Evolutionary conservation across 2,329 filamentous ascomycete species (phyloP).

Genomic region (Tolypocladium nubicola): DNA sequence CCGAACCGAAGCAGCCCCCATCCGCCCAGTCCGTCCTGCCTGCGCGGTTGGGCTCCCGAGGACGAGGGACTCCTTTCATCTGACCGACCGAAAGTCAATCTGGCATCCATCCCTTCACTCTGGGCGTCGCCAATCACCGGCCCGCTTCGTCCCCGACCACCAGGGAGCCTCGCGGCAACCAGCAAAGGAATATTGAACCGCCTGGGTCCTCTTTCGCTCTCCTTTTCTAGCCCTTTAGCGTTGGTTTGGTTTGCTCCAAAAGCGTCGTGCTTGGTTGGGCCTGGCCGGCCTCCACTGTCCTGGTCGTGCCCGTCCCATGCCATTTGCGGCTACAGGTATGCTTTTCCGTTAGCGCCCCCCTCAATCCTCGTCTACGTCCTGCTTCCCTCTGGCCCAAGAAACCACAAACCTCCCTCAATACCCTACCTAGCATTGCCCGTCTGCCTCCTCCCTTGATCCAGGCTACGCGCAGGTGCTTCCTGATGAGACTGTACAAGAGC

Average conservation of each 20-base stretch:
- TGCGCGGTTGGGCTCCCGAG: background rate
- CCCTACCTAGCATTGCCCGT: background rate
- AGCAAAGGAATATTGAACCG: background rate
- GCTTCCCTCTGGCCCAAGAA: background rate
- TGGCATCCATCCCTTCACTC: constrained; percentile 2
- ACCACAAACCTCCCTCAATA: background rate
- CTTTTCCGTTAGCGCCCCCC: constrained; percentile 4
- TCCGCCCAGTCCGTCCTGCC: background rate
- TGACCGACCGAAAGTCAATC: background rate
- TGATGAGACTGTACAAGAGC: constrained; percentile 4
- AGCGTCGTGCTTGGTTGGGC: background rate
- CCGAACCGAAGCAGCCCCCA: background rate
- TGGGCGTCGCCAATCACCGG: constrained; percentile 2
- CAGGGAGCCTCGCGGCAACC: background rate
- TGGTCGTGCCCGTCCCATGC: constrained; percentile 3
- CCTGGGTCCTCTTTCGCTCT: background rate
- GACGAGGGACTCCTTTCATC: background rate
- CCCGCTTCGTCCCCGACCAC: background rate
- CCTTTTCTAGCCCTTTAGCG: background rate
- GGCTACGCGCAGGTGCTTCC: background rate
- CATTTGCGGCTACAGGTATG: constrained; percentile 8
- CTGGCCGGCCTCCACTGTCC: background rate
- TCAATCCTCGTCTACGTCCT: background rate
- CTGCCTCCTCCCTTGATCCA: background rate
- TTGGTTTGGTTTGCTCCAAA: background rate